Base-by-base conservation (phyloP, 257 asterid species). In the Ilex asprella region DNA sequence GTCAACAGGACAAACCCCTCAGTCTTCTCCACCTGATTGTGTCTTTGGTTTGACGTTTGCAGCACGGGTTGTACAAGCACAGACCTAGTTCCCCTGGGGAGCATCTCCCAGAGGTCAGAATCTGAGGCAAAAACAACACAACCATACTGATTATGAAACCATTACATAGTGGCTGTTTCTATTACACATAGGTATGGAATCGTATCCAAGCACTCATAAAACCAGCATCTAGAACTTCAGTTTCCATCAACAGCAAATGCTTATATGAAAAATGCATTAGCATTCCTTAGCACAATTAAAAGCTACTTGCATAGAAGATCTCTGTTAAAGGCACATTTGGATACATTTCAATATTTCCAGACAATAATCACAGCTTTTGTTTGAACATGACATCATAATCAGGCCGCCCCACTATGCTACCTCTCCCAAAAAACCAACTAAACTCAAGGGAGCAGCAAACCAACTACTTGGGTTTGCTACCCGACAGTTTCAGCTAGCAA, bases 1-100 rank as follows among this genome's bases (percentile, higher is more conserved):
- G 91, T 97, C 84, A 92, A 70, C 72, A 92, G 69, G 64, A 92
- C 70, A 68, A 86, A 86, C 31, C 95, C 95, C 59, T 60, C 62
- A 61, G 52, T 69, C 68, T 69, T 72, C 74, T 70, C 77, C 27
- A 67, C 44, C 67, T 60, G 67, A 59, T 59, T 56, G 30, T 79
- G 61, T 64, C 65, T 76, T 52, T 10, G 46, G 8, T 60, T 16
- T 32, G 72, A 73, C 70, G 73, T 58, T 59, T 51, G 75, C 56
- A 41, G 31, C 39, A 89, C 69, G 6, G 97, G 96, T 73, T 83
- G 95, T 66, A 87, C 86, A 9, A 92, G 88, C 66, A 92, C 70
- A 67, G 89, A 83, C 55, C 80, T 61, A 43, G 86, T 84, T 68
- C 94, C 96, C 69, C 66, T 77, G 9, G 95, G 94, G 49, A 92